Evolutionary conservation across 1,284 basidiomycete species (phyloP).

Genomic region (Chalciporus sp.): DNA sequence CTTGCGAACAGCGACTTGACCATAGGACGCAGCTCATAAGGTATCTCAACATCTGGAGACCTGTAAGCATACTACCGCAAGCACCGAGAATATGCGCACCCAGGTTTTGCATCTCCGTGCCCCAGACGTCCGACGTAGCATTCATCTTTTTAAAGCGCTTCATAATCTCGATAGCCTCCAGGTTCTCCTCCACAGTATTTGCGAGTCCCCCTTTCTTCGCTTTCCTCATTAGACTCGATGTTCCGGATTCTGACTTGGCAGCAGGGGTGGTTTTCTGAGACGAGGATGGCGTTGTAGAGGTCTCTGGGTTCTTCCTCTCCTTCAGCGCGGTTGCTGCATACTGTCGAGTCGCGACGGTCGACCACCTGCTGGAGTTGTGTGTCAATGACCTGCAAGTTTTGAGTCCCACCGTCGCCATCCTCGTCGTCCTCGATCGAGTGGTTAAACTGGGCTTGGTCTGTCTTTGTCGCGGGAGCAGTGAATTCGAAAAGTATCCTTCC

Average conservation of each 20-base stretch:
- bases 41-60: slow-evolving; percentile 32
- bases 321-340: slow-evolving; percentile 24
- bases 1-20: slow-evolving; percentile 12
- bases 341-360: slow-evolving; percentile 12
- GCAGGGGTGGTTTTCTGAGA: slow-evolving; percentile 1
- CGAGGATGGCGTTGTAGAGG: slow-evolving; percentile 4
- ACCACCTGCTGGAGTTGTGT: not conserved
- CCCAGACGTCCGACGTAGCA: slow-evolving; percentile 50
- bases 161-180: slow-evolving; percentile 45
- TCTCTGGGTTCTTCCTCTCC: slow-evolving; percentile 12
- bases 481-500: slow-evolving; percentile 2
- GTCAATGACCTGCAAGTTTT: slow-evolving; percentile 9
- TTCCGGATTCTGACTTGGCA: slow-evolving; percentile 10
- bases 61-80: not conserved
- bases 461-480: not conserved
- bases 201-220: slow-evolving; percentile 12
- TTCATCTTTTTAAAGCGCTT: slow-evolving; percentile 39
- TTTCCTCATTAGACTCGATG: slow-evolving; percentile 5
- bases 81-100: slow-evolving; percentile 40
- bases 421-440: not conserved
- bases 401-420: slow-evolving; percentile 18
- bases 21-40: slow-evolving; percentile 32
- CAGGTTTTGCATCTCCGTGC: slow-evolving; percentile 47
- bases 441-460: not conserved
- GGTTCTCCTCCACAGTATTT: slow-evolving; percentile 38